Base-by-base conservation (phyloP, 2,329 filamentous ascomycete species). In the Anthostomella pinea region DNA sequence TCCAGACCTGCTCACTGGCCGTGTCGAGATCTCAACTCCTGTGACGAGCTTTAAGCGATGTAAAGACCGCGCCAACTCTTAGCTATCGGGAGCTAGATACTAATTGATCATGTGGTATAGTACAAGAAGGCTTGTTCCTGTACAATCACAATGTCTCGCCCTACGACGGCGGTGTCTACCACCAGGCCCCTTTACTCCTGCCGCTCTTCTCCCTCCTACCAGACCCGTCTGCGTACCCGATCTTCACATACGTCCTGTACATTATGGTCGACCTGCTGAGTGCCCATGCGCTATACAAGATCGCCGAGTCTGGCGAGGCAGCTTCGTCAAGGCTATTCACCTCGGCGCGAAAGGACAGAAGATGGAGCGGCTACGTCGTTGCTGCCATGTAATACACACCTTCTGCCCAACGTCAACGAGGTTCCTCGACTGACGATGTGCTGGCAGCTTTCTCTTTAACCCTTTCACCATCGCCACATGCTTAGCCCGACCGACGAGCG, bases 41-140 rank as follows among this genome's bases (percentile, higher is more conserved):
- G 85, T 97, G 30, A 96, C 88, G 53, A 95, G 91, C 76, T 98
- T 96, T 77, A 97, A 97, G 72, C 80, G 93, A 79, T 72, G 90
- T 95, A 74, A 64, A 84, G 16, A 16, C 6, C 8, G 7, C 14
- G 19, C 8, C 19, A 28, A 9, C 4, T 17, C 15, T 14, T 17
- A 5, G 11, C 31, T 31, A 7, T n/a, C 9, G 5, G 31, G 28
- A 6, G 25, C 4, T 10, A 41, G 18, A 9, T 30, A 14, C 10
- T 9, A 19, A 9, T 31, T 46, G 11, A 39, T 11, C n/a, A n/a
- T 18, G 4, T 21, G 19, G 11, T 23, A 18, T 53, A 95, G 88
- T 97, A 37, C 91, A 97, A 73, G 93, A 98, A 67, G 93, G 93
- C 14, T 70, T 98, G 39, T 98, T 95, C 57, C 79, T 98, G 15